Percentiles rank a stretch among this genome's conserved stretches.
phyloP scores from a whole-genome alignment of 2,329 filamentous ascomycete species.

The Teratosphaeria viscida region DNA sequence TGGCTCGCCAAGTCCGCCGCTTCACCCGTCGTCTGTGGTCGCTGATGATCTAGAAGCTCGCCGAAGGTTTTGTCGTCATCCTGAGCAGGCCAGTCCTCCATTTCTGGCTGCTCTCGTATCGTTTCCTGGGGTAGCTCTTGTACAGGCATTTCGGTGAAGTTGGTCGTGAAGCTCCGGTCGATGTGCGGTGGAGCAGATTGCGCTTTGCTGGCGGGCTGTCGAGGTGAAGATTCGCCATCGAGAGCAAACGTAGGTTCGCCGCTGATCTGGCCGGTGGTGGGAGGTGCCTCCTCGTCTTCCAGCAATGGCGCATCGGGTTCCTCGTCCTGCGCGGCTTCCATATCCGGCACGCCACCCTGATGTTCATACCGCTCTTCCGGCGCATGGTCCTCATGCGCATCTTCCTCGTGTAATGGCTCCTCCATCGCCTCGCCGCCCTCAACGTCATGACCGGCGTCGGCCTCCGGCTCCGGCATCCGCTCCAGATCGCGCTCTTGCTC shows the following conservation, averaged over 20 bases:
- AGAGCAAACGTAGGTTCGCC: slow-evolving; percentile 8
- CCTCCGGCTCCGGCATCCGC: slow-evolving; percentile 10
- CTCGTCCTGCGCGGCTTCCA: slow-evolving; percentile 38
- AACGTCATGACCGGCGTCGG: slow-evolving; percentile 1
- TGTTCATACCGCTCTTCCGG: slow-evolving; percentile 34
- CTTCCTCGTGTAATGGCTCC: background rate
- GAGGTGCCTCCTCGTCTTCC: slow-evolving; percentile 26
- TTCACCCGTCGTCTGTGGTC: slow-evolving; percentile 5
- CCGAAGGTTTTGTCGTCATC: slow-evolving; percentile 25
- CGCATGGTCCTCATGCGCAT: background rate
- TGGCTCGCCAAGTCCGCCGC: slow-evolving; percentile 1
- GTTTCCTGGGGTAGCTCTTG: background rate
- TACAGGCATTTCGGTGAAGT: slow-evolving; percentile 19
- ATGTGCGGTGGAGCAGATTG: slow-evolving; percentile 10
- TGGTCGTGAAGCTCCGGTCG: slow-evolving; percentile 23
- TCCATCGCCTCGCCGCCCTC: background rate
- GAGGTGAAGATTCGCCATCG: slow-evolving; percentile 8
- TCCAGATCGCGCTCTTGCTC: slow-evolving; percentile 16
- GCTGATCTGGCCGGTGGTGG: slow-evolving; percentile 16
- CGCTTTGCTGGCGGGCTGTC: slow-evolving; percentile 9
- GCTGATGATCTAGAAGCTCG: slow-evolving; percentile 13
- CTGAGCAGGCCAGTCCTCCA: slow-evolving; percentile 16
- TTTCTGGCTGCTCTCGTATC: background rate
- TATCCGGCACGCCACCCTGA: slow-evolving; percentile 34
- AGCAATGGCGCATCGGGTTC: slow-evolving; percentile 32